These are phyloP conservation scores for Chaetomiaceae sp. DNA, from an alignment of 2,329 filamentous ascomycete species.

Conservation along the genomic window DNA sequence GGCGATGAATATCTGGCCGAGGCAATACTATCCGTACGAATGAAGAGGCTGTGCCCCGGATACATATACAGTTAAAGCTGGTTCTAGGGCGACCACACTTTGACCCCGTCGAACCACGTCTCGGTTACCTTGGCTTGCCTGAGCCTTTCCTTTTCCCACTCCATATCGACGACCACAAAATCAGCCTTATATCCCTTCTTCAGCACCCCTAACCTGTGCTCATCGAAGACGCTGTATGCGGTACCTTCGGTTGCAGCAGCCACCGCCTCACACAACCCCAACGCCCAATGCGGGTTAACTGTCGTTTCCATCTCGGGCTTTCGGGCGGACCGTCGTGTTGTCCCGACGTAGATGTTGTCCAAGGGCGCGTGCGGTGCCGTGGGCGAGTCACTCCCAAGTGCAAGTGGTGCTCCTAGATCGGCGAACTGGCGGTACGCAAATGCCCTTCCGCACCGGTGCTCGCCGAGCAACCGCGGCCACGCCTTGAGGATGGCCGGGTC, in stretches of 20 bases:
- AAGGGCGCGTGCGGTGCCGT: conserved; percentile 51
- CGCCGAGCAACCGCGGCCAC: conserved; percentile 53
- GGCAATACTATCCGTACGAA: conserved; percentile 31
- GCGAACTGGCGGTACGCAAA: conserved; percentile 60
- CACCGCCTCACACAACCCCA: conserved; percentile 49
- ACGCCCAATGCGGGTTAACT: conserved; percentile 47
- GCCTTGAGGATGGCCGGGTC: conserved; percentile 56
- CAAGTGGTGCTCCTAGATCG: conserved; percentile 47
- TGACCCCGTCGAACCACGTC: conserved; percentile 48
- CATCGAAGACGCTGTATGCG: conserved; percentile 54
- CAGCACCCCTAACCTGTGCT: conserved; percentile 47
- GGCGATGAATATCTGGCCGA: conserved; percentile 42
- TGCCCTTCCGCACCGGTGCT: conserved; percentile 47
- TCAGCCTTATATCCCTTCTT: conserved; percentile 50
- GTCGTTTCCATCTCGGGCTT: conserved; percentile 37
- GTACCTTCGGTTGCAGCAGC: conserved; percentile 48
- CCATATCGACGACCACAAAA: conserved; percentile 49
- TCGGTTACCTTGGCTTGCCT: conserved; percentile 40
- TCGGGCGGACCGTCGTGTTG: conserved; percentile 49
- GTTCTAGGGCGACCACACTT: conserved; percentile 35
- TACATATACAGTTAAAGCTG: too few relatives aligned
- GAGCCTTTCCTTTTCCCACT: conserved; percentile 41
- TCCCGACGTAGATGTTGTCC: conserved; percentile 53
- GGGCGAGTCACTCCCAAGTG: conserved; percentile 54
- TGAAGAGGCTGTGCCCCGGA: too few relatives aligned